phyloP scores from a whole-genome alignment of 1,284 basidiomycete genomes.

The Boletus mariae region DNA sequence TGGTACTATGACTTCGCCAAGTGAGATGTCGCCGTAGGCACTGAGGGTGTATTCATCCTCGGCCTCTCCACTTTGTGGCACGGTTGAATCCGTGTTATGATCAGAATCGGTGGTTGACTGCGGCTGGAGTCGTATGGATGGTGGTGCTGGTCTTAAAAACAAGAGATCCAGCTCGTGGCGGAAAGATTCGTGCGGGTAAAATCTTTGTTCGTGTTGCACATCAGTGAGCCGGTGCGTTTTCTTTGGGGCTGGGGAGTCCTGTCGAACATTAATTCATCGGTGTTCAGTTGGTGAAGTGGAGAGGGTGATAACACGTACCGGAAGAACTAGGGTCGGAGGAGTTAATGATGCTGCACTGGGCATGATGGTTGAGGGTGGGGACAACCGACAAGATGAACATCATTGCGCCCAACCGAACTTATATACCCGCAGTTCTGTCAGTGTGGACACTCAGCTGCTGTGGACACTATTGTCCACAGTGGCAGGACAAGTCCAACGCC shows the following conservation, averaged over 20 bases:
- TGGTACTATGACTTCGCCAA: slow-evolving; percentile 15
- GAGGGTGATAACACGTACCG: slow-evolving; percentile 9
- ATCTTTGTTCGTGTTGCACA: background rate
- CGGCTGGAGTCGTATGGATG: background rate
- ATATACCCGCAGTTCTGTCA: slow-evolving; percentile 14
- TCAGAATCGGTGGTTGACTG: background rate
- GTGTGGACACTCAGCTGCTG: slow-evolving; percentile 10
- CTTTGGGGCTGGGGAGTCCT: slow-evolving; percentile 12
- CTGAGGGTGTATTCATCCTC: slow-evolving; percentile 30
- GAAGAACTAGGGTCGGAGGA: slow-evolving; percentile 1
- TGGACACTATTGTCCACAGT: slow-evolving; percentile 18
- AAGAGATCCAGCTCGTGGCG: background rate
- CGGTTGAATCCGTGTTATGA: background rate
- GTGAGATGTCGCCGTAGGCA: slow-evolving; percentile 27
- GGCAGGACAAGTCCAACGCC: slow-evolving; percentile 1
- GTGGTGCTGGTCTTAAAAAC: background rate
- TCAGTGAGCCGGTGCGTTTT: background rate
- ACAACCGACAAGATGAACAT: background rate
- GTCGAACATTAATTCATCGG: background rate
- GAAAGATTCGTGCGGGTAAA: background rate
- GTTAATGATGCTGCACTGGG: background rate
- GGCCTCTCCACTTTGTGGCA: slow-evolving; percentile 3
- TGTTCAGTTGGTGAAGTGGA: background rate
- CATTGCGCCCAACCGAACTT: background rate
- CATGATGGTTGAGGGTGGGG: slow-evolving; percentile 10